phyloP scores from a whole-genome alignment of 1,284 basidiomycete species.

The Malassezia sp. region DNA sequence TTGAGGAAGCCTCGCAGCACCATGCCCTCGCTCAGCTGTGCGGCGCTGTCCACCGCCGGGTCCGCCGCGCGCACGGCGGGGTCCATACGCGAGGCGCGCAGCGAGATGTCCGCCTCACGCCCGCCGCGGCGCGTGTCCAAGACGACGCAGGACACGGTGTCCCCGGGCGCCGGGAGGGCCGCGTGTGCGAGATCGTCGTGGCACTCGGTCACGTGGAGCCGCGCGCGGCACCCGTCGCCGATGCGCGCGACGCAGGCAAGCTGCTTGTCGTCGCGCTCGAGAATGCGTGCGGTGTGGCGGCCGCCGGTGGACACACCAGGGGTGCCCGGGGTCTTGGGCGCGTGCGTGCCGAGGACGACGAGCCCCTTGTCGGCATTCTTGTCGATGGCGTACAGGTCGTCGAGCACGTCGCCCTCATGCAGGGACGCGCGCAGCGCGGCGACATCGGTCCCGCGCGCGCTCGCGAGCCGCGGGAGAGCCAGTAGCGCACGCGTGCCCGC shows the following conservation, averaged over 20 bases:
- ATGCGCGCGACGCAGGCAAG: conserved; percentile 19
- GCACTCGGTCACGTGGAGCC: conserved; percentile 55
- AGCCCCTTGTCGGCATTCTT: conserved; percentile 54
- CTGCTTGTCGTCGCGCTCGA: conserved; percentile 14
- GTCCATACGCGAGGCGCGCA: conserved; percentile 59
- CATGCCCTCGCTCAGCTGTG: conserved; percentile 60
- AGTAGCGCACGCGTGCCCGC: conserved; percentile 66
- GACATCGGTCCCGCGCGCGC: conserved; percentile 59
- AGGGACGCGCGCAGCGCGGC: conserved; percentile 62
- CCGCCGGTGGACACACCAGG: conserved; percentile 62
- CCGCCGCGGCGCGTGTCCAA: conserved; percentile 43
- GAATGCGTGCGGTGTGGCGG: conserved; percentile 81
- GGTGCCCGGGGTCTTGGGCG: conserved; percentile 71
- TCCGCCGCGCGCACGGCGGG: conserved; percentile 50
- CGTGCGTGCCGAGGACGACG: conserved; percentile 24
- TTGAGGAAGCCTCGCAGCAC: conserved; percentile 75
- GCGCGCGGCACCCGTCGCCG: conserved; percentile 20
- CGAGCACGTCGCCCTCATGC: conserved; percentile 61
- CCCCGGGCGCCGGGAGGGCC: conserved; percentile 58
- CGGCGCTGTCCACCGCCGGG: conserved; percentile 57
- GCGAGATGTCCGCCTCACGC: conserved; percentile 58
- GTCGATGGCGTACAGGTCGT: conserved; percentile 74
- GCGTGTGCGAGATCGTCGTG: conserved; percentile 60
- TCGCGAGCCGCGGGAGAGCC: conserved; percentile 77
- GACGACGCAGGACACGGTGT: conserved; percentile 60